These are phyloP conservation scores for Saccharomycopsis sp. DNA, from an alignment of 805 yeast genomes.

Conservation along the genomic window DNA sequence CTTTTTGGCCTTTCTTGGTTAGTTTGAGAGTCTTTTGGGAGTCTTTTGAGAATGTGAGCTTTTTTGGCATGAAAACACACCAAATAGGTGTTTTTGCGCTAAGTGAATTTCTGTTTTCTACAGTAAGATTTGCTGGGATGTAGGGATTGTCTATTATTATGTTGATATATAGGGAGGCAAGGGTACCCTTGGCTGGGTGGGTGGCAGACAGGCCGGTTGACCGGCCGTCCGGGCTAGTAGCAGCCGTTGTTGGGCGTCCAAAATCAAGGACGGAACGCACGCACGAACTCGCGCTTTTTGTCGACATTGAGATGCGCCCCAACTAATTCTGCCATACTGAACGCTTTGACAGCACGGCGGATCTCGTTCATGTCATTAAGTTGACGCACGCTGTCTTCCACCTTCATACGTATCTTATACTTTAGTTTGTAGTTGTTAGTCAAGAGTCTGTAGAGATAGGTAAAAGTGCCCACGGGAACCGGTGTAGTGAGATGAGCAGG, in stretches of 20 bases:
- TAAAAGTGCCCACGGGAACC: constrained; percentile 5
- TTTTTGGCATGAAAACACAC: not conserved
- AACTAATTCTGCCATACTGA: constrained; percentile 11
- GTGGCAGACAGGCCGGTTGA: too few relatives aligned
- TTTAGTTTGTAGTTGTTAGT: not conserved
- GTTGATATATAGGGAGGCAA: too few relatives aligned
- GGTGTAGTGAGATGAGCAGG: constrained; percentile 17
- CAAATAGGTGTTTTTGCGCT: not conserved
- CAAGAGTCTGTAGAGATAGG: not conserved
- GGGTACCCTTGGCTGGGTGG: too few relatives aligned
- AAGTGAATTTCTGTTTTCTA: not conserved
- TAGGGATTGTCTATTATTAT: too few relatives aligned
- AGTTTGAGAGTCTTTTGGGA: too few relatives aligned
- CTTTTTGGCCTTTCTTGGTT: not conserved
- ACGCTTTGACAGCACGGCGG: constrained; percentile 6
- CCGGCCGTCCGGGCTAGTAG: not conserved
- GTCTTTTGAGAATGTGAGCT: not conserved
- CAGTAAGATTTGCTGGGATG: too few relatives aligned
- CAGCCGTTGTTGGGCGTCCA: not conserved
- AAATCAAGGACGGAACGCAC: not conserved
- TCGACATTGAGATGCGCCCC: constrained; percentile 5
- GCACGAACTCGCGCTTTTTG: constrained; percentile 2
- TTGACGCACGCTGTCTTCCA: not conserved
- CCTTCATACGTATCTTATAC: constrained; percentile 6
- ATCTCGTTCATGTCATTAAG: constrained; percentile 3